A percentile compares a stretch with the other conserved stretches of the same genome.
Evolutionary conservation across 768 basidiomycete genomes (phyloP).

Genomic region (Serendipita sp.): DNA sequence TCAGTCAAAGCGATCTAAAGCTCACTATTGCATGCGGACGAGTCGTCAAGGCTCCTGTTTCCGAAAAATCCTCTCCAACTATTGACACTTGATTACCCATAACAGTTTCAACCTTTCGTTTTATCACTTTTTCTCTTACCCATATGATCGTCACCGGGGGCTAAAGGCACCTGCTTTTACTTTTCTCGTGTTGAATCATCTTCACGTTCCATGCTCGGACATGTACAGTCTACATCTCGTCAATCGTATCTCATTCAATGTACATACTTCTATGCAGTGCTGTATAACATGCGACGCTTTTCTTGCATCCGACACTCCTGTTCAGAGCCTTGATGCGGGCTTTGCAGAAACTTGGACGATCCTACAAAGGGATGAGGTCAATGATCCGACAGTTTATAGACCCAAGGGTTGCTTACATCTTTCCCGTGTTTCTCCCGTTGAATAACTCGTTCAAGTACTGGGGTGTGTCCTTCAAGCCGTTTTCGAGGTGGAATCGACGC

Average conservation of each 20-base stretch:
- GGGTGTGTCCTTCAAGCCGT: slow-evolving; percentile 61
- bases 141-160: no score
- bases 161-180: background rate
- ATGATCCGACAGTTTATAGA: slow-evolving; percentile 7
- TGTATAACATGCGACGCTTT: background rate
- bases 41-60: no score
- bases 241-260: background rate
- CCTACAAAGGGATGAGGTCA: slow-evolving; percentile 3
- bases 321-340: background rate
- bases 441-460: slow-evolving; percentile 54
- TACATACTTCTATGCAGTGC: no score
- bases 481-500: slow-evolving; percentile 62
- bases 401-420: slow-evolving; percentile 30
- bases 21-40: background rate
- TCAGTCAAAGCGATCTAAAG: slow-evolving; percentile 2
- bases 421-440: slow-evolving; percentile 63
- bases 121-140: no score
- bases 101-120: background rate
- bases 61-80: no score
- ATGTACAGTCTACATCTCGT: background rate
- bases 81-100: no score
- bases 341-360: slow-evolving; percentile 4
- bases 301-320: slow-evolving; percentile 3
- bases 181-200: background rate
- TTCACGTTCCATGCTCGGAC: background rate